phyloP scores from a whole-genome alignment of 1,284 basidiomycete species.

The Apiotrichum akiyoshidainum region DNA sequence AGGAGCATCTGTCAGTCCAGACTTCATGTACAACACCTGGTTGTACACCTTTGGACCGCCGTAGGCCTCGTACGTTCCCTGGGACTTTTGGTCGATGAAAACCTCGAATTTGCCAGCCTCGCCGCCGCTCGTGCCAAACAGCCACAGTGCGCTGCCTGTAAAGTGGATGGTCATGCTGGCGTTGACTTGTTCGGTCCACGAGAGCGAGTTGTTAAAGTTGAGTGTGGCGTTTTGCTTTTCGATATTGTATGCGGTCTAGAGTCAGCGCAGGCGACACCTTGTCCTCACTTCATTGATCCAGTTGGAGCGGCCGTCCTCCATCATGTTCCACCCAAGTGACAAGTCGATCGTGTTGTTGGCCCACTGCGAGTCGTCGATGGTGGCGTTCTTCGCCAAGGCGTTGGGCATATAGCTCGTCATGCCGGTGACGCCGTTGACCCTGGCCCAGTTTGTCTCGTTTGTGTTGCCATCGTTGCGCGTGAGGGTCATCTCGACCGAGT shows the following conservation, averaged over 20 bases:
- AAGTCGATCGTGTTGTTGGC: slow-evolving; percentile 26
- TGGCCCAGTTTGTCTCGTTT: slow-evolving; percentile 16
- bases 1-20: slow-evolving; percentile 20
- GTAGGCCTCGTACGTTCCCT: slow-evolving; percentile 28
- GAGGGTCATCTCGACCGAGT: slow-evolving; percentile 22
- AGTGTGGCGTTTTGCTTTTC: slow-evolving; percentile 18
- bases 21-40: slow-evolving; percentile 31
- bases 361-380: slow-evolving; percentile 43
- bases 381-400: slow-evolving; percentile 22
- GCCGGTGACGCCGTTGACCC: slow-evolving; percentile 24
- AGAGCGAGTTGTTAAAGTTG: slow-evolving; percentile 29
- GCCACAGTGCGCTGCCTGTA: slow-evolving; percentile 31
- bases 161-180: slow-evolving; percentile 30
- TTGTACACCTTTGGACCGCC: slow-evolving; percentile 30
- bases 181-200: slow-evolving; percentile 32
- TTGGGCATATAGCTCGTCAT: slow-evolving; percentile 16
- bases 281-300: slow-evolving; percentile 25
- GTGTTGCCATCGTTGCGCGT: slow-evolving; percentile 6
- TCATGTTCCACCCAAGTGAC: slow-evolving; percentile 41
- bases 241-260: slow-evolving; percentile 24
- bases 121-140: slow-evolving; percentile 31
- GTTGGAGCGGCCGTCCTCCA: slow-evolving; percentile 32
- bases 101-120: slow-evolving; percentile 33
- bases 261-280: neutral
- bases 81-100: slow-evolving; percentile 27